Conservation (phyloP, 1,284 basidiomycete species). For the Ceratobasidium sp. region DNA sequence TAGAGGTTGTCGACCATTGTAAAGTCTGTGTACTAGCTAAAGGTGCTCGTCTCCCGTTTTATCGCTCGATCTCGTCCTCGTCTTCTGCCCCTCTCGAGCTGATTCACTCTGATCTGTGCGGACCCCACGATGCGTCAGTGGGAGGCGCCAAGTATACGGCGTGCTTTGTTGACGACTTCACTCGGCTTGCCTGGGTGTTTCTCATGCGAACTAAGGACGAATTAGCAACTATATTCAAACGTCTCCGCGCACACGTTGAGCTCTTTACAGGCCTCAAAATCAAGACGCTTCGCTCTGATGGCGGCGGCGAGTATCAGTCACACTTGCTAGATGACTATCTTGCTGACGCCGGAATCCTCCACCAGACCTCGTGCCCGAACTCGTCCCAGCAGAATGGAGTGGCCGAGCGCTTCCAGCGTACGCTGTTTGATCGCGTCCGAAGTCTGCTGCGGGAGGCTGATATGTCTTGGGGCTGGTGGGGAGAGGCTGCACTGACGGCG, state of each 20-base stretch:
- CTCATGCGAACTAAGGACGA: slow-evolving; percentile 51
- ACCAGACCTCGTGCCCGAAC: slow-evolving; percentile 23
- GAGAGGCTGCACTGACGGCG: neutral
- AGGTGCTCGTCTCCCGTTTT: slow-evolving; percentile 42
- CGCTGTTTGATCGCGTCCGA: slow-evolving; percentile 11
- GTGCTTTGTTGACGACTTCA: slow-evolving; percentile 53
- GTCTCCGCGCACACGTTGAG: slow-evolving; percentile 51
- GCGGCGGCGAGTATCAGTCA: slow-evolving; percentile 55
- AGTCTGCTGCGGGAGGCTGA: slow-evolving; percentile 20
- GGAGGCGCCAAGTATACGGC: slow-evolving; percentile 52
- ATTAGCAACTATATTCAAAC: slow-evolving; percentile 51
- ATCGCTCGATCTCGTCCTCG: neutral
- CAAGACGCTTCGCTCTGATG: slow-evolving; percentile 54
- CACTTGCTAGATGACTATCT: slow-evolving; percentile 47
- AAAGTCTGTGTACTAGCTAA: slow-evolving; percentile 45
- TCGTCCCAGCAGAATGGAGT: slow-evolving; percentile 43
- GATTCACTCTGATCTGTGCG: slow-evolving; percentile 53
- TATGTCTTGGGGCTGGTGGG: slow-evolving; percentile 40
- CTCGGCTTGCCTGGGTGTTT: slow-evolving; percentile 47
- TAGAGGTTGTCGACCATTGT: slow-evolving; percentile 38
- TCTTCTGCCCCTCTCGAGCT: slow-evolving; percentile 46
- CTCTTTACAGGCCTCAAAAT: slow-evolving; percentile 50
- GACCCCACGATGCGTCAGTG: slow-evolving; percentile 49
- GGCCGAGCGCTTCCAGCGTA: slow-evolving; percentile 38
- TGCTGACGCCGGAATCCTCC: slow-evolving; percentile 49